Conservation (phyloP, 2,329 filamentous ascomycete species). For the Penicillium sp. region DNA sequence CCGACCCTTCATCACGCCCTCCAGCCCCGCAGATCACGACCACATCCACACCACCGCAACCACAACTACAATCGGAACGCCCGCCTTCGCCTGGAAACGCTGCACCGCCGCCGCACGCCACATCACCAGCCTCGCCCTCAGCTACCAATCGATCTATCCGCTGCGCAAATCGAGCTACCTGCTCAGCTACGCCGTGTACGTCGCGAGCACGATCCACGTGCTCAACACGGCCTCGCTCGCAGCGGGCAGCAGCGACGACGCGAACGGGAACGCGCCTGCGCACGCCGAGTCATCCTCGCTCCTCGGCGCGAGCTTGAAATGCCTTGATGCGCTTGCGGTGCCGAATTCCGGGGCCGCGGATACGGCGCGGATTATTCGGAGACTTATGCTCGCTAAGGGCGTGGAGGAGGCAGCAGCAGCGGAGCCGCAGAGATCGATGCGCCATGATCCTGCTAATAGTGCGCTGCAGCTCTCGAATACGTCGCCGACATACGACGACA, state of each 20-base stretch:
- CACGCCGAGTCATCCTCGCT: not conserved
- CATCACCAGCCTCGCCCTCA: constrained; percentile 42
- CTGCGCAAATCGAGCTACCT: constrained; percentile 49
- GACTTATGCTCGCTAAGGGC: constrained; percentile 14
- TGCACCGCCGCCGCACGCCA: constrained; percentile 41
- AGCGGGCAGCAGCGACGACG: not conserved
- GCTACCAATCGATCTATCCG: constrained; percentile 47
- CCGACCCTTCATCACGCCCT: constrained; percentile 47
- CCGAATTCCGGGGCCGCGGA: constrained; percentile 14
- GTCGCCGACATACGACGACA: not conserved
- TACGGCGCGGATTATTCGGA: constrained; percentile 15
- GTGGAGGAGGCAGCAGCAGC: not conserved
- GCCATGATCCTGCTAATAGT: not conserved
- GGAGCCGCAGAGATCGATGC: not conserved
- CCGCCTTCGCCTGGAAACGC: constrained; percentile 35
- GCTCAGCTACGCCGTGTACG: constrained; percentile 49
- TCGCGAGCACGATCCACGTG: constrained; percentile 32
- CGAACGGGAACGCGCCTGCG: not conserved
- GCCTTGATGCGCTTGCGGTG: constrained; percentile 13
- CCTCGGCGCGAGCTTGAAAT: not conserved
- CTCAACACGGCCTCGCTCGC: constrained; percentile 31
- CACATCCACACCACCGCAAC: constrained; percentile 30
- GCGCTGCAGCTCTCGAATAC: not conserved
- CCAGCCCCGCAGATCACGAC: not conserved
- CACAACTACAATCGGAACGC: constrained; percentile 1